Evolutionary conservation across 495 filamentous ascomycete species (phyloP).

Genomic region (Penicillium tannophilum): DNA sequence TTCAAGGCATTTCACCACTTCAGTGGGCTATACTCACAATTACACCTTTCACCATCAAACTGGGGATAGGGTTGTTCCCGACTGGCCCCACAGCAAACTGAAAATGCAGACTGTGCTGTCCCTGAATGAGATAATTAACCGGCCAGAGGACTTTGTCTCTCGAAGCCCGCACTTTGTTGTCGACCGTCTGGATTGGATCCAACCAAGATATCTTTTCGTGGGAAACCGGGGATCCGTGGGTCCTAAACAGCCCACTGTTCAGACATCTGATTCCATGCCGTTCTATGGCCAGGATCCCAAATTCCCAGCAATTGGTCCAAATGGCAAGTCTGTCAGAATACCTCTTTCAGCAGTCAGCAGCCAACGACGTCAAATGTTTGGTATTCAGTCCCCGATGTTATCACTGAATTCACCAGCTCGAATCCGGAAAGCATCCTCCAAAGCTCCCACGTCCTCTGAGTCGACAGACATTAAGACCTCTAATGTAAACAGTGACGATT

Average conservation of each 20-base stretch:
- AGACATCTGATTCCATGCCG: not conserved
- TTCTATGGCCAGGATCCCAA: constrained; percentile 58
- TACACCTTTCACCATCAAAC: constrained; percentile 12
- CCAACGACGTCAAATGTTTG: not conserved
- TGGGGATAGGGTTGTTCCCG: not conserved
- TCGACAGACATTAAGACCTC: not conserved
- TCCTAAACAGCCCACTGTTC: not conserved
- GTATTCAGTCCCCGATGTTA: constrained; percentile 31
- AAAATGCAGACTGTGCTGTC: constrained; percentile 63
- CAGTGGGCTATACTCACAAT: constrained; percentile 51
- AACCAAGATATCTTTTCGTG: constrained; percentile 86
- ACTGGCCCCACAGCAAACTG: constrained; percentile 69
- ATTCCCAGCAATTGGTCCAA: constrained; percentile 42
- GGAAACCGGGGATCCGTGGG: not conserved
- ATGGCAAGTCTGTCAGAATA: constrained; percentile 39
- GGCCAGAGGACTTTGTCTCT: constrained; percentile 60
- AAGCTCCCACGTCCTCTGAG: not conserved
- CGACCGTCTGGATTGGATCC: constrained; percentile 80
- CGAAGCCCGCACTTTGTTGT: constrained; percentile 69
- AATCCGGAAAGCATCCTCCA: not conserved
- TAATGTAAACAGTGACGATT: constrained; percentile 7
- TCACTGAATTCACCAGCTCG: not conserved
- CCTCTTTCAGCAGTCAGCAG: constrained; percentile 50
- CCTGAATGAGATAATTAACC: constrained; percentile 87
- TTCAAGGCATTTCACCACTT: constrained; percentile 57